Percentiles rank a stretch among this genome's conserved stretches.
These are phyloP conservation scores for Suillus variegatus DNA, from an alignment of 768 basidiomycete species.

Conservation along the genomic window DNA sequence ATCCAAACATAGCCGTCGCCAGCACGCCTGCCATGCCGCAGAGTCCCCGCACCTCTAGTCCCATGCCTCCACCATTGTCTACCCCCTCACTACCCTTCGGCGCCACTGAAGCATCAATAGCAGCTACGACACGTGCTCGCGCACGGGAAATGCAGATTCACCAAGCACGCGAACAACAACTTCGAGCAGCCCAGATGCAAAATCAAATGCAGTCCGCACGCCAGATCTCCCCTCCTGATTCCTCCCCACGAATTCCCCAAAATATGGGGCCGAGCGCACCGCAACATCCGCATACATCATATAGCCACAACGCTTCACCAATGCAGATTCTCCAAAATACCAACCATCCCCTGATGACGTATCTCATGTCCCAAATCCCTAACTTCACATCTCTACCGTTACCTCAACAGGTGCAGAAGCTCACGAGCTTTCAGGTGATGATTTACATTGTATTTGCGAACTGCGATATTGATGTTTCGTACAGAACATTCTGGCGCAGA, in stretches of 20 bases:
- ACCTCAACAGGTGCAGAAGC: conserved; percentile 60
- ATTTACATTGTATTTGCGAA: conserved; percentile 5
- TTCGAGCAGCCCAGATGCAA: conserved; percentile 34
- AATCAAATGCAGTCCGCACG: conserved; percentile 34
- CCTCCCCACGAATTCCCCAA: conserved; percentile 23
- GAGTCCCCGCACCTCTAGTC: conserved; percentile 36
- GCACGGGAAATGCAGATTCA: conserved; percentile 38
- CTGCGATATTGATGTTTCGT: background rate
- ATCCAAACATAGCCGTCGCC: conserved; percentile 17
- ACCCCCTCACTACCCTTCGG: conserved; percentile 34
- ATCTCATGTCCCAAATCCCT: conserved; percentile 52
- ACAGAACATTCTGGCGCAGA: conserved; percentile 22
- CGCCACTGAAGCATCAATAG: conserved; percentile 35
- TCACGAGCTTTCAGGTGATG: conserved; percentile 54
- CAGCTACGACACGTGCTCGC: conserved; percentile 33
- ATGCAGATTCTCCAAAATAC: conserved; percentile 54
- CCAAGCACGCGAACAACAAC: conserved; percentile 34
- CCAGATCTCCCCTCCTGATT: conserved; percentile 46
- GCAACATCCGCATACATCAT: conserved; percentile 18
- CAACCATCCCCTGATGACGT: conserved; percentile 57
- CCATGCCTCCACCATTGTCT: conserved; percentile 31
- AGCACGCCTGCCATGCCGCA: conserved; percentile 21
- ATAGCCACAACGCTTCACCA: conserved; percentile 37
- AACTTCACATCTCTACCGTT: conserved; percentile 53
- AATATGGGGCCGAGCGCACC: conserved; percentile 16